phyloP scores from a whole-genome alignment of 495 filamentous ascomycete species.

The Aspergillus kassunensis region DNA sequence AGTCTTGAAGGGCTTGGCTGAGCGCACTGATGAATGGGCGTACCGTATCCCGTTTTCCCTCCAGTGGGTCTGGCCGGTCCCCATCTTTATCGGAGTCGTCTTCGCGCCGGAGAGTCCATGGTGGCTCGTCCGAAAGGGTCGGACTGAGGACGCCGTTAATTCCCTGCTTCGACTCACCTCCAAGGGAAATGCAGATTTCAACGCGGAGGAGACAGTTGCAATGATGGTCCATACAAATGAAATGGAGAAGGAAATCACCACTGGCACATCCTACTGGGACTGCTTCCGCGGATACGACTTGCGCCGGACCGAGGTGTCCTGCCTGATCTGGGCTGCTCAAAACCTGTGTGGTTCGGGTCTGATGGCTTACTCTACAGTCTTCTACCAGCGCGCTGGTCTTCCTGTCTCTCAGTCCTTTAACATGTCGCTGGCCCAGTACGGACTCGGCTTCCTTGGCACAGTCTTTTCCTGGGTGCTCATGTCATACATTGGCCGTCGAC shows the following conservation, averaged over 20 bases:
- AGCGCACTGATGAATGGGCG: constrained; percentile 35
- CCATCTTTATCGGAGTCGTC: constrained; percentile 34
- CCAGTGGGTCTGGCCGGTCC: constrained; percentile 53
- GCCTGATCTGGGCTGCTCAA: constrained; percentile 27
- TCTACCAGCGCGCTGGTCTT: constrained; percentile 39
- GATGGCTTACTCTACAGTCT: constrained; percentile 33
- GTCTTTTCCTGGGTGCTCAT: constrained; percentile 60
- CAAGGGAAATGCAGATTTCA: constrained; percentile 24
- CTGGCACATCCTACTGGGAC: constrained; percentile 29
- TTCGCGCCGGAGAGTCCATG: constrained; percentile 47
- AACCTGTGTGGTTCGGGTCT: constrained; percentile 32
- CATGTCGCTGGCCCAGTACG: constrained; percentile 41
- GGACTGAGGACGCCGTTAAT: constrained; percentile 44
- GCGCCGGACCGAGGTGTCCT: constrained; percentile 42
- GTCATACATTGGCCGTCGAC: constrained; percentile 41
- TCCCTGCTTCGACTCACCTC: constrained; percentile 30
- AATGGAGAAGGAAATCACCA: constrained; percentile 30
- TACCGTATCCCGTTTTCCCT: constrained; percentile 53
- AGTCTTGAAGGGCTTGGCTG: constrained; percentile 34
- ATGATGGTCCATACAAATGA: constrained; percentile 33
- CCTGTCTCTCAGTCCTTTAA: constrained; percentile 19
- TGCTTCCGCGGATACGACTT: constrained; percentile 38
- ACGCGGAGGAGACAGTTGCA: constrained; percentile 53
- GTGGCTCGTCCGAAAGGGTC: constrained; percentile 38
- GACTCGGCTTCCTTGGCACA: constrained; percentile 60